Evolutionary conservation across 257 asterid species (phyloP).

Genomic region (Capsicum baccatum): DNA sequence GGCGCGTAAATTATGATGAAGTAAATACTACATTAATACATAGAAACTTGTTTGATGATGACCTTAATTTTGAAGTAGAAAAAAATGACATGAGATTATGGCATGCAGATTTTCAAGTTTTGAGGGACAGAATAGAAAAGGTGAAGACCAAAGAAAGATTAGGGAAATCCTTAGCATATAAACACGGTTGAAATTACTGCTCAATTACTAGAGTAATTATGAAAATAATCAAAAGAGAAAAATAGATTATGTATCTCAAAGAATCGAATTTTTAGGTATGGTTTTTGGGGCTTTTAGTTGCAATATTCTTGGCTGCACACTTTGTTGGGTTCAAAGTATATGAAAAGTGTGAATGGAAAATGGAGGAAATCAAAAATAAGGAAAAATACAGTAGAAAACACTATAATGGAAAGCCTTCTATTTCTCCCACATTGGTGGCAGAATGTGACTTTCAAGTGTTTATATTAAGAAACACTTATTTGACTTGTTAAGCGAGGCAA

Average conservation of each 20-base stretch:
- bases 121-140: conserved; percentile 54
- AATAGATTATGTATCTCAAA: conserved; percentile 18
- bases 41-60: neutral
- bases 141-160: conserved; percentile 51
- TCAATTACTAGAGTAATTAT: neutral
- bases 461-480: too few species aligned
- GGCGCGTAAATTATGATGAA: too few species aligned
- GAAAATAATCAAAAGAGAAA: conserved; percentile 15
- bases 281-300: neutral
- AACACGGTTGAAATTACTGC: conserved; percentile 50
- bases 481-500: too few species aligned
- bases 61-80: neutral
- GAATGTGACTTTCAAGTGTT: too few species aligned
- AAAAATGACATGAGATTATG: conserved; percentile 32
- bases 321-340: conserved; percentile 7
- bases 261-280: conserved; percentile 37
- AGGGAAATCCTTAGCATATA: conserved; percentile 41
- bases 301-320: conserved; percentile 49
- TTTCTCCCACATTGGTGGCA: too few species aligned
- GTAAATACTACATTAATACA: too few species aligned
- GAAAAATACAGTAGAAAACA: too few species aligned
- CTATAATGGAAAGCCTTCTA: too few species aligned
- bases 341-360: too few species aligned
- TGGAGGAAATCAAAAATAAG: too few species aligned
- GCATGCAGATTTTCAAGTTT: conserved; percentile 34